A percentile compares a stretch with the other conserved stretches of the same genome.
phyloP scores from a whole-genome alignment of 345 rosid species.

The Rhodamnia rubescens region DNA sequence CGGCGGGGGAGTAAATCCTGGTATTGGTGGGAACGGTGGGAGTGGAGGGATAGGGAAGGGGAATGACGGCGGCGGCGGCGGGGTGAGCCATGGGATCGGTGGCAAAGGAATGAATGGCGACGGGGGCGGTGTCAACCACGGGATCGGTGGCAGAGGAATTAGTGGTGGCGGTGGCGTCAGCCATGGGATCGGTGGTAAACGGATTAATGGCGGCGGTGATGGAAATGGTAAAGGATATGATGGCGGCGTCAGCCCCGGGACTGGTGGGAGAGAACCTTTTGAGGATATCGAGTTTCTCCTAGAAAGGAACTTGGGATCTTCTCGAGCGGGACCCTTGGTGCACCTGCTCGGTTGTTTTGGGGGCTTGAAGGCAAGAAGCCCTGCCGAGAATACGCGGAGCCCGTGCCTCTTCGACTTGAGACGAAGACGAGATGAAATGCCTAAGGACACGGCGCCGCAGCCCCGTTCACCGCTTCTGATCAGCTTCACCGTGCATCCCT shows the following conservation, averaged over 20 bases:
- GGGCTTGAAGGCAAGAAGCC: conserved; percentile 76
- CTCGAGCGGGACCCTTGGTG: neutral
- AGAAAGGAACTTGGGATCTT: neutral
- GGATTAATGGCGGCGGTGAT: conserved; percentile 15
- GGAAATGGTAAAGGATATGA: neutral
- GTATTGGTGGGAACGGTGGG: conserved; percentile 1
- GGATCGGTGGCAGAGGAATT: conserved; percentile 1
- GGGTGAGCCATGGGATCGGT: conserved; percentile 12
- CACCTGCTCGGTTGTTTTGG: conserved; percentile 47
- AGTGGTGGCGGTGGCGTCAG: neutral
- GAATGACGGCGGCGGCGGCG: neutral
- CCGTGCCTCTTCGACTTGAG: conserved; percentile 42
- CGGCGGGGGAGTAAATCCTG: conserved; percentile 9
- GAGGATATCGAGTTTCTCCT: neutral
- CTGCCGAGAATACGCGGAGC: conserved; percentile 58
- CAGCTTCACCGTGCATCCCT: conserved; percentile 52
- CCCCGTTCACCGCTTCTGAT: conserved; percentile 52
- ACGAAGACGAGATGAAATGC: conserved; percentile 50
- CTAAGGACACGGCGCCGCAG: conserved; percentile 57
- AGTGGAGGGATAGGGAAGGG: conserved; percentile 3
- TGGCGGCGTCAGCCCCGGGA: conserved; percentile 25
- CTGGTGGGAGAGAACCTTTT: neutral
- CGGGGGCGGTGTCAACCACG: conserved; percentile 7
- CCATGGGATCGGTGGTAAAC: conserved; percentile 27
- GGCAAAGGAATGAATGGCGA: conserved; percentile 4